phyloP scores from a whole-genome alignment of 352 stramenopile genomes.

The Phytophthora rubi region DNA sequence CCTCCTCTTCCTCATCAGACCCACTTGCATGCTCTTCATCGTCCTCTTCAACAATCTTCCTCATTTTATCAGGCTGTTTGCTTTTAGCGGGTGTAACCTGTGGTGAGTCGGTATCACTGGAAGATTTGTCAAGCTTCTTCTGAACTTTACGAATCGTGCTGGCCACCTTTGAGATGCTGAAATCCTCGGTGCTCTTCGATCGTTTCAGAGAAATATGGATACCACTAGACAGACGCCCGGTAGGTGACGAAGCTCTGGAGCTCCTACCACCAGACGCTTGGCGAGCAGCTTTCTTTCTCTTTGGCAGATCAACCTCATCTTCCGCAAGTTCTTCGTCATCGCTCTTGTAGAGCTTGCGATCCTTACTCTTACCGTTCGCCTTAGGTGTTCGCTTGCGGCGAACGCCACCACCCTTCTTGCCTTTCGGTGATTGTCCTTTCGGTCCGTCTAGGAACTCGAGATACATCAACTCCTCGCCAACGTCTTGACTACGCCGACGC shows the following conservation, averaged over 20 bases:
- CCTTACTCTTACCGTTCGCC: conserved; percentile 37
- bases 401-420: conserved; percentile 40
- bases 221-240: conserved; percentile 26
- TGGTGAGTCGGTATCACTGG: conserved; percentile 11
- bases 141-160: conserved; percentile 50
- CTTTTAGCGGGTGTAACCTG: conserved; percentile 19
- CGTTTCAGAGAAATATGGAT: conserved; percentile 55
- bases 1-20: conserved; percentile 38
- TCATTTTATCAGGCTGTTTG: conserved; percentile 14
- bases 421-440: conserved; percentile 52
- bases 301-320: conserved; percentile 38
- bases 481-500: conserved; percentile 83
- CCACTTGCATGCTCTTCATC: conserved; percentile 54
- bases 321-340: conserved; percentile 65
- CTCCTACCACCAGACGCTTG: conserved; percentile 38
- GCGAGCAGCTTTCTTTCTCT: conserved; percentile 45
- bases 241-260: conserved; percentile 37
- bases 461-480: conserved; percentile 88
- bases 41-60: conserved; percentile 31
- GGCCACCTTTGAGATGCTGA: conserved; percentile 47
- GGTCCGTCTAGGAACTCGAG: conserved; percentile 82
- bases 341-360: conserved; percentile 50
- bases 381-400: conserved; percentile 52
- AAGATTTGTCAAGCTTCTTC: conserved; percentile 46
- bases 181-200: conserved; percentile 28